Evolutionary conservation across 176 grass and related monocot species (phyloP), one percentile per base, ranked within the genome.

Genomic region (Aegilops longissima): DNA sequence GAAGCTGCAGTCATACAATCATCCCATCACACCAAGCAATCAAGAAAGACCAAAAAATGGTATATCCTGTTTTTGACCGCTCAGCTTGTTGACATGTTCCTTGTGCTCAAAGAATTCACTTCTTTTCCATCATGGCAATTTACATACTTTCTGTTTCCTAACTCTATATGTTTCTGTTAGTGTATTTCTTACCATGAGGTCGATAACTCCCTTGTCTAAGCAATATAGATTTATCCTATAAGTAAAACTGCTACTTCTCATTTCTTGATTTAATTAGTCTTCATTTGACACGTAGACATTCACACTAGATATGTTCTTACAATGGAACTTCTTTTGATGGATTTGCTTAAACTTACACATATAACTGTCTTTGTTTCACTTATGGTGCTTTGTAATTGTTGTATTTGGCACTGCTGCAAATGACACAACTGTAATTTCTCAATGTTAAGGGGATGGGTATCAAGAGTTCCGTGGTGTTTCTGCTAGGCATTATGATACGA

Each of bases 381-480:
- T 83, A 61, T 84, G 30, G 23, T 63, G 54, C 39, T 52, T 83
- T 84, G 47, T 80, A 34, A 35, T 81, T 86, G 14, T 47, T 67
- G n/a, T 75, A 34, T 30, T 29, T 40, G 73, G n/a, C 49, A 66
- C 51, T 80, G 54, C 56, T 85, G 36, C 76, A 76, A 75, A 85
- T 93, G 30, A 77, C 71, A 69, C 62, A 79, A 81, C 40, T 82
- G 54, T 89, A 84, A 54, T 86, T 90, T 70, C 67, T 91, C 39
- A 52, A 36, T 54, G n/a, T 79, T 82, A 93, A 91, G 90, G 90
- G 74, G 61, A 87, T 96, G 85, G 76, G 47, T 99, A 99, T 85
- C 75, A 86, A 34, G 82, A 89, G 30, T 89, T 94, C 51, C 90
- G 87, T 71, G 82, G 82, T 44, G 90, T 85, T 62, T 80, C 97